Evolutionary conservation across 2,329 filamentous ascomycete species (phyloP).

Genomic region (Mycogone perniciosa): DNA sequence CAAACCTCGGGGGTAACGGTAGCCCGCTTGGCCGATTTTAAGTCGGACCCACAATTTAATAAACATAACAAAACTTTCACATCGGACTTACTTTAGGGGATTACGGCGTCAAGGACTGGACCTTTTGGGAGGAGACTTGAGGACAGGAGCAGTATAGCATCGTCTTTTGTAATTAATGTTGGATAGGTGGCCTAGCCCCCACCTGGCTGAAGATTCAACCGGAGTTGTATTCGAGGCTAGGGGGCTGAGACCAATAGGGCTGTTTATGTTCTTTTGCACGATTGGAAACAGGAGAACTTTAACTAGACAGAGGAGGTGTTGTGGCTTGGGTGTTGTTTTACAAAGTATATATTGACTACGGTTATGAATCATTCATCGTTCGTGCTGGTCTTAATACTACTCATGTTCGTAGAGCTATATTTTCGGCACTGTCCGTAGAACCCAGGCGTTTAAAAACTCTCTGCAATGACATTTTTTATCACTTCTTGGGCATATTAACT

Average conservation of each 20-base stretch:
- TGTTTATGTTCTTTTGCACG: not conserved
- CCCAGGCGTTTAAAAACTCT: too few relatives aligned
- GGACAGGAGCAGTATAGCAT: not conserved
- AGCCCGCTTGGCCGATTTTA: constrained; percentile 24
- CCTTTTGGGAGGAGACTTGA: not conserved
- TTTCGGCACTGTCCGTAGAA: too few relatives aligned
- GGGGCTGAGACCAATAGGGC: not conserved
- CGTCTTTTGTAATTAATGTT: not conserved
- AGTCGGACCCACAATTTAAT: not conserved
- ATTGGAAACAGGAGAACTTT: not conserved
- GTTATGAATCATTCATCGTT: too few relatives aligned
- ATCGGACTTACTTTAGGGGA: not conserved
- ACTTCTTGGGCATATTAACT: too few relatives aligned
- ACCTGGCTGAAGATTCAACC: not conserved
- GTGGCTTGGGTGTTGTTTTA: not conserved
- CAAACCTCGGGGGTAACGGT: constrained; percentile 7
- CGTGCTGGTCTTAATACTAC: too few relatives aligned
- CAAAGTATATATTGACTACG: not conserved
- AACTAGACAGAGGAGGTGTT: not conserved
- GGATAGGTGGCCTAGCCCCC: not conserved
- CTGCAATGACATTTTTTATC: too few relatives aligned
- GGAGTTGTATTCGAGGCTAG: too few relatives aligned
- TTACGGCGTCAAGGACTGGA: not conserved
- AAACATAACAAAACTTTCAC: not conserved
- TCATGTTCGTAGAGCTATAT: too few relatives aligned